Base-by-base conservation (phyloP, 2,329 filamentous ascomycete genomes). In the Neonectria ditissima region DNA sequence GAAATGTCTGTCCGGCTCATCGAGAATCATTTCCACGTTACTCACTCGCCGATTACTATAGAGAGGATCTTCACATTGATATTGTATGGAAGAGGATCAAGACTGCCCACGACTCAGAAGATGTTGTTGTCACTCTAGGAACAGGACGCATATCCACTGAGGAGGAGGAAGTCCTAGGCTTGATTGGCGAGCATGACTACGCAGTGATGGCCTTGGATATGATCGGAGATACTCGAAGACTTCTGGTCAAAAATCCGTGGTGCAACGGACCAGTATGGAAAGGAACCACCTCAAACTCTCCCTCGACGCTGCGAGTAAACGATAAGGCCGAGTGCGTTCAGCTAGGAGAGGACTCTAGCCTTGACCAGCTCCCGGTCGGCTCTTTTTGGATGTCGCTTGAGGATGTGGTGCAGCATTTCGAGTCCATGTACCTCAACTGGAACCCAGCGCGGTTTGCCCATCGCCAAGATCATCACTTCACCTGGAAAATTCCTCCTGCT, bases 341-440 rank as follows among this genome's bases (percentile, higher is more conserved):
- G 28, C n/a, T 53, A 5, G 43, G 39, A n/a, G 48, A 57, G 18
- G 34, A 14, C 34, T 13, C 4, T 37, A 48, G 14, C 50, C 45
- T 18, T 13, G 13, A 4, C 20, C 44, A 52, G 2, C 75, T 77
- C 8, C 66, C 73, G 59, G 76, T 91, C 0, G 93, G 94, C n/a
- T 93, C 91, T 1, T 97, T 97, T 75, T 98, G 96, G 95, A 97
- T 98, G 80, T 89, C 91, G 24, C 88, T 96, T 28, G 92, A 97
- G 70, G 92, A 94, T 68, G 89, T 97, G 4, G 87, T 93, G 37
- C 94, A 97, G 73, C 90, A 97, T 75, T 99, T 97, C 67, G 94
- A 98, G 76, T 97, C 94, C 18, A 88, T 99, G 69, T 99, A 98
- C 77, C 84, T 99, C 58, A 99, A 98, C 79, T 99, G 96, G 96